These are phyloP conservation scores for Durotheca rogersii DNA, from an alignment of 495 filamentous ascomycete genomes.

Conservation along the genomic window DNA sequence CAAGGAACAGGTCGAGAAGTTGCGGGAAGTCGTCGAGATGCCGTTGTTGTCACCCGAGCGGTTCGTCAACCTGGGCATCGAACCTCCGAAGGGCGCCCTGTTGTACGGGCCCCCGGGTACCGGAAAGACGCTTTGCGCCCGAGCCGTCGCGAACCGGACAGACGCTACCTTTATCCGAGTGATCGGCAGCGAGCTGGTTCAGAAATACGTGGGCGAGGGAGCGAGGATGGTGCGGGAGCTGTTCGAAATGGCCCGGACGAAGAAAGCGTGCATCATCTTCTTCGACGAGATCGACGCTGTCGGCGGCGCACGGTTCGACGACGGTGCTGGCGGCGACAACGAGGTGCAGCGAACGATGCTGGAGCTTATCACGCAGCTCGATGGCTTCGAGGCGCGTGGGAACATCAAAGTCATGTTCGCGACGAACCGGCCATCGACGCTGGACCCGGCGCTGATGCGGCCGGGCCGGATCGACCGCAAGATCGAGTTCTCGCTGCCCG, in stretches of 20 bases:
- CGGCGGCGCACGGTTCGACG: constrained; percentile 96
- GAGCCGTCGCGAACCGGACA: constrained; percentile 95
- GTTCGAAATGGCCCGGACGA: constrained; percentile 99
- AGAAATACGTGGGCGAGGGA: constrained; percentile 98
- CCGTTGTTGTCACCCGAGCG: constrained; percentile 93
- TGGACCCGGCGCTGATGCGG: constrained; percentile 95
- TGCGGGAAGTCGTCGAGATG: constrained; percentile 98
- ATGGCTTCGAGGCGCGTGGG: constrained; percentile 94
- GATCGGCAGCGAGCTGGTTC: constrained; percentile 93
- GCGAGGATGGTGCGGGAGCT: constrained; percentile 97
- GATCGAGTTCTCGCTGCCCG: constrained; percentile 96
- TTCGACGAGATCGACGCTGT: constrained; percentile 99
- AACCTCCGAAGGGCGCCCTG: constrained; percentile 95
- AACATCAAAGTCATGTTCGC: constrained; percentile 99
- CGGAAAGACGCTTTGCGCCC: constrained; percentile 95
- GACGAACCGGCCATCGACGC: constrained; percentile 92
- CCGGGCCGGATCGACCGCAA: constrained; percentile 98
- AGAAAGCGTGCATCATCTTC: constrained; percentile 99
- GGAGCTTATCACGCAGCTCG: constrained; percentile 95
- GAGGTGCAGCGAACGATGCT: constrained; percentile 99
- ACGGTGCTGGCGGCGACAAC: constrained; percentile 96
- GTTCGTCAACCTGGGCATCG: constrained; percentile 96
- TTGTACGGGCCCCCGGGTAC: constrained; percentile 97
- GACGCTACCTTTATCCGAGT: constrained; percentile 99
- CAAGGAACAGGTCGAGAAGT: constrained; percentile 99